These are phyloP conservation scores for Lolium multiflorum DNA, from an alignment of 176 grass and related monocot species.

Conservation along the genomic window DNA sequence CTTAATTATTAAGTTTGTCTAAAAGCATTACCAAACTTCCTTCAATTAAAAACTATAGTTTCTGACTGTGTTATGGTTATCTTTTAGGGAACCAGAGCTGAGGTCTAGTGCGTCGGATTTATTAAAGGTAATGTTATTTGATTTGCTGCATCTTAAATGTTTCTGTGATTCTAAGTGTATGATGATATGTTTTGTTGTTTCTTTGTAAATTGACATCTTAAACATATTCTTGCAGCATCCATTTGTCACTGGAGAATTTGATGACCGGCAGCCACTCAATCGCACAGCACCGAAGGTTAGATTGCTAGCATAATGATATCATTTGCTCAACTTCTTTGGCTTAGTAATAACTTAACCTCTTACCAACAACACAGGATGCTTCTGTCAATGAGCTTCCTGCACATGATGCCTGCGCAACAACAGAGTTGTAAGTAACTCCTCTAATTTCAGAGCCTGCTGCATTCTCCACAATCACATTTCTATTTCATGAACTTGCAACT, in stretches of 20 bases:
- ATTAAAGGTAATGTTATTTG: slow-evolving; percentile 59
- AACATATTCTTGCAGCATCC: slow-evolving; percentile 76
- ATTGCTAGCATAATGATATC: slow-evolving; percentile 31
- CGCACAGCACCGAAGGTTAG: slow-evolving; percentile 54
- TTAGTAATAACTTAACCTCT: slow-evolving; percentile 31
- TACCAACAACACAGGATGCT: slow-evolving; percentile 55
- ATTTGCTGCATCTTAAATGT: slow-evolving; percentile 35
- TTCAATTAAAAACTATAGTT: slow-evolving; percentile 40
- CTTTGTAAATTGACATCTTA: slow-evolving; percentile 49
- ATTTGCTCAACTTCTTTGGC: slow-evolving; percentile 41
- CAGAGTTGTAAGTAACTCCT: slow-evolving; percentile 57
- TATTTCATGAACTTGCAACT: slow-evolving; percentile 4
- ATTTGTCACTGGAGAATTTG: slow-evolving; percentile 83
- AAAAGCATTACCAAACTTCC: slow-evolving; percentile 37
- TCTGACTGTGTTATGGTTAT: slow-evolving; percentile 32
- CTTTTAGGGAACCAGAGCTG: slow-evolving; percentile 67
- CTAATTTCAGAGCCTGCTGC: neutral
- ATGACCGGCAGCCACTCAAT: slow-evolving; percentile 51
- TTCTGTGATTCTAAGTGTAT: slow-evolving; percentile 26
- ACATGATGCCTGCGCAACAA: slow-evolving; percentile 49
- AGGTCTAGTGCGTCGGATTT: slow-evolving; percentile 73
- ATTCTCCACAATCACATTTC: slow-evolving; percentile 19
- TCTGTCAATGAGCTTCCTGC: slow-evolving; percentile 45
- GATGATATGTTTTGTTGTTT: slow-evolving; percentile 23
- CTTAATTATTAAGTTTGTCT: slow-evolving; percentile 24